Percentiles rank a stretch among this genome's conserved stretches.
phyloP scores from a whole-genome alignment of 805 yeast genomes.

The Saccharomyces eubayanus region DNA sequence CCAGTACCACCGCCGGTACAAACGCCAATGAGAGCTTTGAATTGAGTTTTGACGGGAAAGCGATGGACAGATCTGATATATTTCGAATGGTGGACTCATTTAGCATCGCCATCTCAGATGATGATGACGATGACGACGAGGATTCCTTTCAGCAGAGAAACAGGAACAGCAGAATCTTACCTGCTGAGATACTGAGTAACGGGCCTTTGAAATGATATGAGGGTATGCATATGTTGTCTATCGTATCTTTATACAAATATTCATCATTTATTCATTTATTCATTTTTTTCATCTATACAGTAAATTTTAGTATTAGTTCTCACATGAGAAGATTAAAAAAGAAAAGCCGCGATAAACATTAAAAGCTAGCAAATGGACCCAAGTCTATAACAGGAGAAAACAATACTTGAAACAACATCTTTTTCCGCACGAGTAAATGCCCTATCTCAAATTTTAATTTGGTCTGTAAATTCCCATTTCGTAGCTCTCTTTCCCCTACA shows the following conservation, averaged over 20 bases:
- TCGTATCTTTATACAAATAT: not conserved
- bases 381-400: slow-evolving; percentile 37
- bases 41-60: slow-evolving; percentile 40
- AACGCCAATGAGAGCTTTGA: slow-evolving; percentile 30
- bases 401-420: not conserved
- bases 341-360: not conserved
- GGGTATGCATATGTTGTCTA: not conserved
- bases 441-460: no score
- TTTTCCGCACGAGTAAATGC: no score
- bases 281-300: not conserved
- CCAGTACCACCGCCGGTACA: not conserved
- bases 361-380: not conserved
- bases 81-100: slow-evolving; percentile 36
- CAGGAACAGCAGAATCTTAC: slow-evolving; percentile 11
- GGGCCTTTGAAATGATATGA: slow-evolving; percentile 10
- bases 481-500: no score
- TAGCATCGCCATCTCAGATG: slow-evolving; percentile 31
- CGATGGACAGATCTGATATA: slow-evolving; percentile 36
- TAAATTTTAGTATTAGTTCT: not conserved
- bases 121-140: slow-evolving; percentile 12
- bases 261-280: not conserved
- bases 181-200: slow-evolving; percentile 13
- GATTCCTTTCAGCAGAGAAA: not conserved
- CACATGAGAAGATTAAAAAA: not conserved
- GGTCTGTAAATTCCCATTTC: no score